phyloP scores from a whole-genome alignment of 306 rosid genomes.

The Hippophae rhamnoides region DNA sequence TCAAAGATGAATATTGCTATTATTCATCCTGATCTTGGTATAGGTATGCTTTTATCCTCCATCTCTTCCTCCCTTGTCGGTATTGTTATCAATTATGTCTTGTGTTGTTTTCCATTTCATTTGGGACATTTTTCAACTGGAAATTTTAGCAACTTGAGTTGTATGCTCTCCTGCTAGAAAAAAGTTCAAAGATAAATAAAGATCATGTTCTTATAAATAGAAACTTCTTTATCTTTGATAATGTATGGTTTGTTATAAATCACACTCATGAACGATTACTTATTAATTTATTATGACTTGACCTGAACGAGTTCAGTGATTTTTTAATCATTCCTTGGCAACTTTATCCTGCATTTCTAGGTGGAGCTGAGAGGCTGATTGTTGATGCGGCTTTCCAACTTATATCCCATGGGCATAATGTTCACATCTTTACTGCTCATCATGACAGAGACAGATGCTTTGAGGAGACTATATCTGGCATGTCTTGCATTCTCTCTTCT shows the following conservation, averaged over 20 bases:
- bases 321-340: background rate
- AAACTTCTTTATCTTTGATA: too few relatives aligned
- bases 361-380: constrained; percentile 72
- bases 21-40: constrained; percentile 2
- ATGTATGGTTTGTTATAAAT: background rate
- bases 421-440: constrained; percentile 67
- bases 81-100: background rate
- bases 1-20: background rate
- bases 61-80: background rate
- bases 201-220: too few relatives aligned
- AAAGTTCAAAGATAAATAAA: too few relatives aligned
- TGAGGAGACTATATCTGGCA: constrained; percentile 71
- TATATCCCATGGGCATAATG: constrained; percentile 59
- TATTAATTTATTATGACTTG: background rate
- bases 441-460: constrained; percentile 65
- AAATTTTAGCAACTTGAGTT: background rate
- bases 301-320: background rate
- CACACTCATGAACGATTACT: background rate
- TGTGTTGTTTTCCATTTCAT: background rate
- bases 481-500: constrained; percentile 6
- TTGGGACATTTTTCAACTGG: background rate
- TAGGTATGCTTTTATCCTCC: background rate
- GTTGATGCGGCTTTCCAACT: constrained; percentile 86
- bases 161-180: too few relatives aligned
- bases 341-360: constrained; percentile 21